Base-by-base conservation (phyloP, 2,329 filamentous ascomycete genomes). In the Trichoderma brevicompactum region DNA sequence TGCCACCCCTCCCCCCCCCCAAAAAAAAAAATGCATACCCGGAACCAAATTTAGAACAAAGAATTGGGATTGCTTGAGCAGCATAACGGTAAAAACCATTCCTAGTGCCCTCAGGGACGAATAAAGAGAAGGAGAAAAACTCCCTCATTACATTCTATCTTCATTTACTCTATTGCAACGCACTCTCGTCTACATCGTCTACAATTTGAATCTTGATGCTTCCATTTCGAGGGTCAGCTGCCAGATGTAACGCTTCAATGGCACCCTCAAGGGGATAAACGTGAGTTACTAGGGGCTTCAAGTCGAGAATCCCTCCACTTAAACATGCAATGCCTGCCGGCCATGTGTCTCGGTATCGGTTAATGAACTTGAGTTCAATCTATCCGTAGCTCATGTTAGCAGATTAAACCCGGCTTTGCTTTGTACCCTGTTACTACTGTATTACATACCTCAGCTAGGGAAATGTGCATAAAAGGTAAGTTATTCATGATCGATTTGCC, bases 401-500 rank as follows among this genome's bases (percentile, higher is more conserved):
- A 44, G 15, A 7, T 7, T 9, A 6, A 17, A 19, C 12, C 10
- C 6, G 2, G 19, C 32, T 40, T 28, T 3, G 5, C 2, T 10
- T 32, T 32, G 1, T 15, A 17, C 5, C 9, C 10, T 5, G 34
- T 2, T 19, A 17, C 1, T 1, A 2, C 23, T 28, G 32, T 10
- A 32, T 46, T 15, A 52, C 59, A 8, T 53, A 53, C 59, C 59
- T 62, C 59, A 12, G 59, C 59, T 0, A 62, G 36, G 23, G 59
- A 62, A 53, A 62, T 53, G 40, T 62, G 58, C 58, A 61, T 61
- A 10, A 61, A 61, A 6, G 58, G 58, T n/a, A 61, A 41, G 15
- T 61, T 61, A 2, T 61, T 61, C 58, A 61, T 61, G 38, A 61
- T 43, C 15, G 58, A 61, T 52, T 61, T 61, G 23, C 58, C 58